Evolutionary conservation across 2,329 filamentous ascomycete species (phyloP).

Genomic region (Microcyclospora tardicrescens): DNA sequence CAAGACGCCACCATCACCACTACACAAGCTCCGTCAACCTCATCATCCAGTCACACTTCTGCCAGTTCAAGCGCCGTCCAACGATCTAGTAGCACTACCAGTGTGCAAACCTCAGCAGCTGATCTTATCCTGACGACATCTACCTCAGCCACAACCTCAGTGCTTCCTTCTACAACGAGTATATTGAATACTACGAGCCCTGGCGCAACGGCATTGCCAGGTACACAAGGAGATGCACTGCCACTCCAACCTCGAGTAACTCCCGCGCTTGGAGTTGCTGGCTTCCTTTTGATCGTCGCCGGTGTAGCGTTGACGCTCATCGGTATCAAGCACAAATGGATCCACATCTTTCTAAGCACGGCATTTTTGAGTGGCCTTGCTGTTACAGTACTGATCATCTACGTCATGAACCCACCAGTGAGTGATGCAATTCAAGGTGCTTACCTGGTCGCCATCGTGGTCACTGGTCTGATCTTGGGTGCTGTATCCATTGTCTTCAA

Average conservation of each 20-base stretch:
- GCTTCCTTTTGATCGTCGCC: constrained; percentile 59
- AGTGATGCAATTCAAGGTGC: constrained; percentile 67
- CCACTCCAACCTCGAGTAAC: constrained; percentile 65
- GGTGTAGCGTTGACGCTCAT: constrained; percentile 62
- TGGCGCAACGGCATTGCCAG: neutral
- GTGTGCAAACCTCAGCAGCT: neutral
- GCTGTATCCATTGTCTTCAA: constrained; percentile 63
- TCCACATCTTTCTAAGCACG: constrained; percentile 70
- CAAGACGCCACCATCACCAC: neutral
- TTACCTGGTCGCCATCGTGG: constrained; percentile 65
- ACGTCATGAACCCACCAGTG: constrained; percentile 73
- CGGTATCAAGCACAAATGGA: constrained; percentile 65
- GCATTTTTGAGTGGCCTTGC: constrained; percentile 60
- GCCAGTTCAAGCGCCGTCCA: neutral
- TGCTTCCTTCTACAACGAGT: neutral
- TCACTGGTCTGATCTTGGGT: constrained; percentile 63
- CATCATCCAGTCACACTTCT: neutral
- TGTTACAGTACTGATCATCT: constrained; percentile 69
- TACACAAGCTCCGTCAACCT: neutral
- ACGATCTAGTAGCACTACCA: neutral
- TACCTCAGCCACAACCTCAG: constrained; percentile 2
- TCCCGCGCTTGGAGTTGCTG: constrained; percentile 67
- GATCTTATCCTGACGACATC: constrained; percentile 1
- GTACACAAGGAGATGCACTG: constrained; percentile 42
- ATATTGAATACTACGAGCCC: neutral